Conservation (phyloP, 371 early-diverging fungal species). For the Mucor piriformis region DNA sequence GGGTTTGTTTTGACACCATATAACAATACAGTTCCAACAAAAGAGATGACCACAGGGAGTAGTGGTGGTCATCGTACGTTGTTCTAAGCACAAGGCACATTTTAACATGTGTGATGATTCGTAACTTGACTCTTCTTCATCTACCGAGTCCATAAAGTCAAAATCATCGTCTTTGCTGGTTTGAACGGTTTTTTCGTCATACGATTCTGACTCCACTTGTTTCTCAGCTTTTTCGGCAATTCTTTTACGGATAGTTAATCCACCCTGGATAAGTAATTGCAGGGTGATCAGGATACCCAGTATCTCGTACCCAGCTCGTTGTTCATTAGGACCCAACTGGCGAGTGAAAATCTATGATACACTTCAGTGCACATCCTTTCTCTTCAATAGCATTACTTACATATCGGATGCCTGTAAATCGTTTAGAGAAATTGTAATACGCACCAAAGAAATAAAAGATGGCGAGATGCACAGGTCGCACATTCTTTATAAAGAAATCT, state of each 20-base stretch:
- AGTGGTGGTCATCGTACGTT: conserved; percentile 73
- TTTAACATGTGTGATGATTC: conserved; percentile 55
- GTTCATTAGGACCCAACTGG: conserved; percentile 73
- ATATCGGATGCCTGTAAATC: conserved; percentile 78
- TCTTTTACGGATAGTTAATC: conserved; percentile 40
- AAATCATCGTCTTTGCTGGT: conserved; percentile 41
- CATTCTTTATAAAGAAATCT: conserved; percentile 41
- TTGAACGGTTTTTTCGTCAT: conserved; percentile 12
- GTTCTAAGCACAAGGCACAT: conserved; percentile 85
- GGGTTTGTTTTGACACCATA: conserved; percentile 89
- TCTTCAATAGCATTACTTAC: conserved; percentile 37
- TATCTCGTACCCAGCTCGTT: conserved; percentile 80
- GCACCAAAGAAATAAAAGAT: conserved; percentile 84
- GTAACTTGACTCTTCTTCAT: conserved; percentile 35
- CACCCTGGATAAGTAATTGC: conserved; percentile 65
- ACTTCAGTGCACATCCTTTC: not conserved
- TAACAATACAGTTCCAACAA: conserved; percentile 90
- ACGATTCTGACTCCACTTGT: conserved; percentile 5
- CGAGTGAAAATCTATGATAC: conserved; percentile 69
- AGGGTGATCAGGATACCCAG: conserved; percentile 78
- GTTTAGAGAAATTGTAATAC: conserved; percentile 79
- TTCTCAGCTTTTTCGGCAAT: conserved; percentile 22
- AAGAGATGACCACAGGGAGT: conserved; percentile 94
- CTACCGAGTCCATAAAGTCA: conserved; percentile 44
- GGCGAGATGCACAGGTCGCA: conserved; percentile 72